A percentile compares a stretch with the other conserved stretches of the same genome.
Evolutionary conservation across 164 flowering plant species (phyloP).

Genomic region (Euptelea pleiosperma): DNA sequence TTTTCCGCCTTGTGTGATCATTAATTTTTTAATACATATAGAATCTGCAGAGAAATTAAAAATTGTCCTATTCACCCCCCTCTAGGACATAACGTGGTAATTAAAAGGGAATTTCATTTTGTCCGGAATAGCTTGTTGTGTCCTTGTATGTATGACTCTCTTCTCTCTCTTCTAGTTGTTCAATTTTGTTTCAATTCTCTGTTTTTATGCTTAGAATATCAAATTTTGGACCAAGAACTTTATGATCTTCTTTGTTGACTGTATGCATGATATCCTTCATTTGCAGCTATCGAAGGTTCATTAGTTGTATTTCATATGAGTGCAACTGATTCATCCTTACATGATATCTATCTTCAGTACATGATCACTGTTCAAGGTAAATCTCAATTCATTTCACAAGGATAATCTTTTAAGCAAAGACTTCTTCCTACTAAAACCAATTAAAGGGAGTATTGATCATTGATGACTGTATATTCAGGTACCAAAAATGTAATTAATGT

Average conservation of each 20-base stretch:
- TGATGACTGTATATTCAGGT: conserved; percentile 37
- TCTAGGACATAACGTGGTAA: too few relatives aligned
- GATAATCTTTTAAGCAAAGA: background rate
- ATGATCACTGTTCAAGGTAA: conserved; percentile 77
- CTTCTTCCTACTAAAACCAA: background rate
- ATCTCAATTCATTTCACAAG: background rate
- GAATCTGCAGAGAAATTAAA: too few relatives aligned
- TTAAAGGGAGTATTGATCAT: background rate
- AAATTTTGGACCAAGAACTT: background rate
- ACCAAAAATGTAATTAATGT: conserved; percentile 81
- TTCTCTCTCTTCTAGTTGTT: background rate
- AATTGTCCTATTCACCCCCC: too few relatives aligned
- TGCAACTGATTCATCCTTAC: conserved; percentile 17
- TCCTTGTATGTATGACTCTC: too few relatives aligned
- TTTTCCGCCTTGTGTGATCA: too few relatives aligned
- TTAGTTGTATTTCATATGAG: conserved; percentile 64
- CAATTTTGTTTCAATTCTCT: background rate
- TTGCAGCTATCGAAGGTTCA: conserved; percentile 76
- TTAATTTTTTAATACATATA: too few relatives aligned
- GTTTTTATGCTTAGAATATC: background rate
- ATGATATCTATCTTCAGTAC: conserved; percentile 51
- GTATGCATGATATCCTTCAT: conserved; percentile 1
- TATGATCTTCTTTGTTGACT: background rate
- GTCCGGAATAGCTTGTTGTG: too few relatives aligned
- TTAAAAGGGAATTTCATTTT: too few relatives aligned